These are phyloP conservation scores for Aspergillus hortae DNA, from an alignment of 2,329 filamentous ascomycete genomes.

Conservation along the genomic window DNA sequence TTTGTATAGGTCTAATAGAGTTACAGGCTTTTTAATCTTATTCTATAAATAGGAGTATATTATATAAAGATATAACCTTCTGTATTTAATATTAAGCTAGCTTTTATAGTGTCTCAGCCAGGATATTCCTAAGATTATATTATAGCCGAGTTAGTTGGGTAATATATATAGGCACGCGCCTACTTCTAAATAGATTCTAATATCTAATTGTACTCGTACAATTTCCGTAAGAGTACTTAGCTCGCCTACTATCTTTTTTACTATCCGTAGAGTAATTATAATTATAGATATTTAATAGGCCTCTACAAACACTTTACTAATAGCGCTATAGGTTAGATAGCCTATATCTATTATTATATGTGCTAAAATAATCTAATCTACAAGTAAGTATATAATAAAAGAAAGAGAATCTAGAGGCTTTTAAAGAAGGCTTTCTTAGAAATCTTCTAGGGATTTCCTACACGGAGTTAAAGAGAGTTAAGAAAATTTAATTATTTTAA, in stretches of 20 bases:
- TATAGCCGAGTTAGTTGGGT: neutral
- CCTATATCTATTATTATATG: neutral
- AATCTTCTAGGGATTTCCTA: no score
- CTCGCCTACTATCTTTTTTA: neutral
- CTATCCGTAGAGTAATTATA: neutral
- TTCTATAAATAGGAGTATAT: neutral
- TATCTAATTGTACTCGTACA: neutral
- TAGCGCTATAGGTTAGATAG: neutral
- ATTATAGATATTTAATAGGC: neutral
- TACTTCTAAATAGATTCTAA: no score
- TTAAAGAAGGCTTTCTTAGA: neutral
- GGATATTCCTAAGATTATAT: neutral
- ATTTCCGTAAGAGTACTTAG: neutral
- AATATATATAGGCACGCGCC: neutral
- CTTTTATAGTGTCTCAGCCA: neutral
- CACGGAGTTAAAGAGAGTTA: no score
- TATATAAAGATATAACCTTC: neutral
- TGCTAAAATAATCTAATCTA: neutral
- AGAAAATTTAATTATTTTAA: no score
- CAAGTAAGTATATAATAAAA: neutral
- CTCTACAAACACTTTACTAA: neutral
- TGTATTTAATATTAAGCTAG: neutral
- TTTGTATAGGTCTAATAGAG: neutral
- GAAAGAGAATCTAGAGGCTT: neutral
- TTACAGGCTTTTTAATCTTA: neutral